Conservation (phyloP, 148 eudicot species). For the Camellia sinensis region DNA sequence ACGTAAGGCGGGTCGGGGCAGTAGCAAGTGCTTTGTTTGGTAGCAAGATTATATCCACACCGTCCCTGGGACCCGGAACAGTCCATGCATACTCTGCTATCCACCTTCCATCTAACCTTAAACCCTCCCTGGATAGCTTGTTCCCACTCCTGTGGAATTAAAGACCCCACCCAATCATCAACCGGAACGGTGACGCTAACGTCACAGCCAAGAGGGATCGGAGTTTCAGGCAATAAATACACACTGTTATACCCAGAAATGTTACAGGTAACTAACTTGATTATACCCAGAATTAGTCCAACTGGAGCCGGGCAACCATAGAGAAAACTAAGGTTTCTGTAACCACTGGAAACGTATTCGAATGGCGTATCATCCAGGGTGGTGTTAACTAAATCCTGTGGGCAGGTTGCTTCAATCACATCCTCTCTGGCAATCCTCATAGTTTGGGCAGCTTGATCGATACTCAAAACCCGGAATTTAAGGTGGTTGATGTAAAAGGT, state of each 20-base stretch:
- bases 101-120: slow-evolving; percentile 31
- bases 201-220: slow-evolving; percentile 19
- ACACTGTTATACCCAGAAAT: slow-evolving; percentile 5
- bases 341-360: slow-evolving; percentile 8
- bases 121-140: slow-evolving; percentile 29
- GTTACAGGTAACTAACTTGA: slow-evolving; percentile 2
- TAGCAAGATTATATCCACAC: slow-evolving; percentile 22
- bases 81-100: slow-evolving; percentile 17
- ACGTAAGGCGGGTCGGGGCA: slow-evolving; percentile 27
- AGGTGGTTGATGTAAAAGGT: slow-evolving; percentile 21
- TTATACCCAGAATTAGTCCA: not conserved
- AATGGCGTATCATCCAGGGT: slow-evolving; percentile 28
- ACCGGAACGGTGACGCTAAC: slow-evolving; percentile 28
- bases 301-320: slow-evolving; percentile 24
- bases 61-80: slow-evolving; percentile 28
- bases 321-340: slow-evolving; percentile 23
- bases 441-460: slow-evolving; percentile 17
- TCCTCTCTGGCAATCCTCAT: slow-evolving; percentile 29
- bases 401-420: slow-evolving; percentile 23
- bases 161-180: not conserved
- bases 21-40: slow-evolving; percentile 23
- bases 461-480: slow-evolving; percentile 25
- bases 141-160: slow-evolving; percentile 8
- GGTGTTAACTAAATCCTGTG: slow-evolving; percentile 28
- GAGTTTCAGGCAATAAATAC: slow-evolving; percentile 17